These are phyloP conservation scores for Manihot esculenta DNA, from an alignment of 441 rosid species.

Conservation along the genomic window DNA sequence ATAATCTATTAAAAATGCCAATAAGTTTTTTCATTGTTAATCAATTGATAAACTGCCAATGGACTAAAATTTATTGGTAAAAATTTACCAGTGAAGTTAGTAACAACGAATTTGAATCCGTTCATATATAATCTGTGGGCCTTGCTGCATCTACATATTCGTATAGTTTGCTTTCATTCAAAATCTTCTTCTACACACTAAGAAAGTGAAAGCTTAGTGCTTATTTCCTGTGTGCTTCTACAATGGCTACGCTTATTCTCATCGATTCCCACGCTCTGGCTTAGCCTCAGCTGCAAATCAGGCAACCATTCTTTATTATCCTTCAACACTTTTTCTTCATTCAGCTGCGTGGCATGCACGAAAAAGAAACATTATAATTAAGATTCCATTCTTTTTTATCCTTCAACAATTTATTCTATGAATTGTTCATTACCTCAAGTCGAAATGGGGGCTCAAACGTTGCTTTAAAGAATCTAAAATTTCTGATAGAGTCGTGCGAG, in stretches of 20 bases:
- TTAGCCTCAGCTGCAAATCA: slow-evolving; percentile 49
- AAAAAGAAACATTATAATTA: not conserved
- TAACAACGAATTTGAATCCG: too few species aligned
- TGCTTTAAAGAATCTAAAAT: slow-evolving; percentile 25
- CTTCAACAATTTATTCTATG: too few species aligned
- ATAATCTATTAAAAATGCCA: too few species aligned
- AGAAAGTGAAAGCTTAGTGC: slow-evolving; percentile 56
- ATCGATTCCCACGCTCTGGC: slow-evolving; percentile 30
- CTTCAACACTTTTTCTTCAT: slow-evolving; percentile 27
- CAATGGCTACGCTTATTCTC: slow-evolving; percentile 23
- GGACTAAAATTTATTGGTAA: too few species aligned
- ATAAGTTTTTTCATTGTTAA: too few species aligned
- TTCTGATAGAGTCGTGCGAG: slow-evolving; percentile 4
- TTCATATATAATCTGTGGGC: too few species aligned
- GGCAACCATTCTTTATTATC: slow-evolving; percentile 40
- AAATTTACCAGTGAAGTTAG: too few species aligned
- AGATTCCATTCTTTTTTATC: too few species aligned
- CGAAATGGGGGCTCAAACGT: slow-evolving; percentile 32
- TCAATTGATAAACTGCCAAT: too few species aligned
- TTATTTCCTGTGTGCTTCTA: slow-evolving; percentile 34
- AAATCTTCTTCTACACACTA: slow-evolving; percentile 4
- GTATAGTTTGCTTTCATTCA: not conserved
- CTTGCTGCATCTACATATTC: too few species aligned
- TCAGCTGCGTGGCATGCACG: slow-evolving; percentile 25
- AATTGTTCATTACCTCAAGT: slow-evolving; percentile 24